Conservation (phyloP, 371 early-diverging fungal genomes). For the Coemansia sp. region DNA sequence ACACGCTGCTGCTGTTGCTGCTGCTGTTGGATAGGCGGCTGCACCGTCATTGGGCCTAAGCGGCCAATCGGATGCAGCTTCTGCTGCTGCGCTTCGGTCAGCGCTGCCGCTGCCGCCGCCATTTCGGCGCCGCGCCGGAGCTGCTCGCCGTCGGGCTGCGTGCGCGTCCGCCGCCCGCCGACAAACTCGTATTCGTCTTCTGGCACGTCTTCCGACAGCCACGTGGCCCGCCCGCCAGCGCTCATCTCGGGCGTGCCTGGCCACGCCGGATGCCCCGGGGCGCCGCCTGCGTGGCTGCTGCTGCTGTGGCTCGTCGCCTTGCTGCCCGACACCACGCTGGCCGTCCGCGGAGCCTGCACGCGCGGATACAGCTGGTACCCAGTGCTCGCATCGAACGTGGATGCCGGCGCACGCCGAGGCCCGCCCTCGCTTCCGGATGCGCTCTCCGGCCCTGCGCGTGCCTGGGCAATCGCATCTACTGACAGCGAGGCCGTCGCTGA, state of each 20-base stretch:
- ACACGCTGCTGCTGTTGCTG: conserved; percentile 1
- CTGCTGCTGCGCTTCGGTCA: conserved; percentile 35
- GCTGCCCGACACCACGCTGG: background rate
- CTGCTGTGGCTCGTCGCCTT: background rate
- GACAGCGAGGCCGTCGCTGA: background rate
- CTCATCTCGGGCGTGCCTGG: conserved; percentile 7
- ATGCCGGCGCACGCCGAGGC: background rate
- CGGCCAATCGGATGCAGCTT: conserved; percentile 33
- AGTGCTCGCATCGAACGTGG: conserved; percentile 9
- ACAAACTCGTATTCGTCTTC: conserved; percentile 35
- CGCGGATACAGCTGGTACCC: conserved; percentile 23
- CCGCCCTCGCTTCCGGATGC: background rate
- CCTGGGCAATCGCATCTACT: background rate
- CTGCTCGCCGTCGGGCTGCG: conserved; percentile 7
- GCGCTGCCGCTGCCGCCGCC: conserved; percentile 24
- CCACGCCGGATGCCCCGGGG: background rate
- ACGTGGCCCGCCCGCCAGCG: conserved; percentile 11
- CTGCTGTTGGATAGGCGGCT: background rate
- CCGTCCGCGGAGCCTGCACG: background rate
- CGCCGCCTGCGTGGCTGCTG: background rate
- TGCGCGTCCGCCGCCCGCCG: conserved; percentile 3
- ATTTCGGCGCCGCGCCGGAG: conserved; percentile 14
- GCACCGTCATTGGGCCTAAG: conserved; percentile 16
- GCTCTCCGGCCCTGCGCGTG: background rate
- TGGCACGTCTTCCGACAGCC: conserved; percentile 38